Percentiles rank a stretch among this genome's conserved stretches.
These are phyloP conservation scores for Porogramme epimiltina DNA, from an alignment of 1,284 basidiomycete species.

Conservation along the genomic window DNA sequence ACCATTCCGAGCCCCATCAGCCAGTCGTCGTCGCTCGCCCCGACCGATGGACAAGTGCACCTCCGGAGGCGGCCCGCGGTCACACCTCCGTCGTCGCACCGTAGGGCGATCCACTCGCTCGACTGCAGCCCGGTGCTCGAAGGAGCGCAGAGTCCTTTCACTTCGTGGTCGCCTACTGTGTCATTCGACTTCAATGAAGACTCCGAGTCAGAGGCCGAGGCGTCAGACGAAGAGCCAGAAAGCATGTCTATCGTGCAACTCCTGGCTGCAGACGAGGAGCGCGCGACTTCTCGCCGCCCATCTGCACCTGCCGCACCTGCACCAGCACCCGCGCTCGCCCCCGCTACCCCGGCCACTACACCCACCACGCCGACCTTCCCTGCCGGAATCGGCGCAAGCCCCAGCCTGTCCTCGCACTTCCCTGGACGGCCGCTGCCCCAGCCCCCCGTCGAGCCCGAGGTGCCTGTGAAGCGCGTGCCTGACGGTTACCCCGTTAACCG, in stretches of 20 bases:
- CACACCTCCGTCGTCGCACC: slow-evolving; percentile 15
- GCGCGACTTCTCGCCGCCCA: not conserved
- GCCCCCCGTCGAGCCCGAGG: slow-evolving; percentile 23
- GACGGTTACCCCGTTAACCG: slow-evolving; percentile 19
- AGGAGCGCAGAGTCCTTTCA: not conserved
- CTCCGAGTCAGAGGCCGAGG: too few relatives aligned
- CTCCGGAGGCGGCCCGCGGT: slow-evolving; percentile 16
- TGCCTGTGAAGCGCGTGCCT: slow-evolving; percentile 14
- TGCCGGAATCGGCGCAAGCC: not conserved
- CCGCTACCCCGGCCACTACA: slow-evolving; percentile 19
- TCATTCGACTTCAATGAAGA: too few relatives aligned
- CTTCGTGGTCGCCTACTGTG: too few relatives aligned
- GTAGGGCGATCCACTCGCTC: slow-evolving; percentile 10
- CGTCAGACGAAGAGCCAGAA: too few relatives aligned
- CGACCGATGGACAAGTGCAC: not conserved
- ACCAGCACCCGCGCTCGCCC: slow-evolving; percentile 1
- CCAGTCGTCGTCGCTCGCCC: not conserved
- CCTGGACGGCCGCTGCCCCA: slow-evolving; percentile 36
- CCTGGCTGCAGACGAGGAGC: not conserved
- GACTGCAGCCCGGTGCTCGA: not conserved
- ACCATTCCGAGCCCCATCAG: not conserved
- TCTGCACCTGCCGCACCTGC: not conserved
- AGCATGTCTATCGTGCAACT: slow-evolving; percentile 16
- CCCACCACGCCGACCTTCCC: slow-evolving; percentile 25
- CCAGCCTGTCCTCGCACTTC: slow-evolving; percentile 28